These are phyloP conservation scores for Arthrobotrys sinensis DNA, from an alignment of 2,329 filamentous ascomycete species.

Conservation along the genomic window DNA sequence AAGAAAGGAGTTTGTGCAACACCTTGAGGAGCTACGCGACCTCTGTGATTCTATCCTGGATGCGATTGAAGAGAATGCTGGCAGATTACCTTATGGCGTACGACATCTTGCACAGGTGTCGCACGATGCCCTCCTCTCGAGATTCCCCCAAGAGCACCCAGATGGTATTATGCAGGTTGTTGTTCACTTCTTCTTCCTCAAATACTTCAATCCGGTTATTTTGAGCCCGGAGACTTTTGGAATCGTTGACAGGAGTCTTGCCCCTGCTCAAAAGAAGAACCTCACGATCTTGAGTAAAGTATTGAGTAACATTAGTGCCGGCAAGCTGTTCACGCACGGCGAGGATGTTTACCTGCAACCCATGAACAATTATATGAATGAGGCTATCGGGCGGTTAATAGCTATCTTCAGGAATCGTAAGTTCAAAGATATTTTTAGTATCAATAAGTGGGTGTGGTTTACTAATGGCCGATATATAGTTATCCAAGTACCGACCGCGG, in stretches of 20 bases:
- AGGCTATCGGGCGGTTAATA: slow-evolving; percentile 84
- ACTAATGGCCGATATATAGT: slow-evolving; percentile 70
- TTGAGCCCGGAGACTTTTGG: slow-evolving; percentile 93
- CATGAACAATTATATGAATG: slow-evolving; percentile 89
- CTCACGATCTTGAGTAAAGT: slow-evolving; percentile 92
- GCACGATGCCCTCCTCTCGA: slow-evolving; percentile 81
- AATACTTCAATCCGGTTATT: slow-evolving; percentile 91
- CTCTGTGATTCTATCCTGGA: slow-evolving; percentile 92
- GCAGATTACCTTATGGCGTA: slow-evolving; percentile 92
- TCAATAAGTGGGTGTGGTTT: not conserved
- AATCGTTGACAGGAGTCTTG: slow-evolving; percentile 89
- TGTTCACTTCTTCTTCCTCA: slow-evolving; percentile 92
- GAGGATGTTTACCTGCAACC: slow-evolving; percentile 97
- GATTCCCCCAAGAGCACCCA: slow-evolving; percentile 84
- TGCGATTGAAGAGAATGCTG: slow-evolving; percentile 84
- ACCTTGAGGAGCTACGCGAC: slow-evolving; percentile 92
- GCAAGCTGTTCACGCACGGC: slow-evolving; percentile 84
- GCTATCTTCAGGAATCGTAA: slow-evolving; percentile 71
- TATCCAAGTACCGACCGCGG: slow-evolving; percentile 87
- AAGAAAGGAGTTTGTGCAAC: slow-evolving; percentile 90
- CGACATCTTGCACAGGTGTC: slow-evolving; percentile 89
- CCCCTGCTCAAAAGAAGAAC: slow-evolving; percentile 93
- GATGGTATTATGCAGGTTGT: slow-evolving; percentile 85
- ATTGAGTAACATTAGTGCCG: slow-evolving; percentile 87
- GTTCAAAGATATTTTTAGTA: not conserved